Percentiles rank a stretch among this genome's conserved stretches.
These are phyloP conservation scores for Uncinocarpus reesii DNA, from an alignment of 2,329 filamentous ascomycete genomes.

Conservation along the genomic window DNA sequence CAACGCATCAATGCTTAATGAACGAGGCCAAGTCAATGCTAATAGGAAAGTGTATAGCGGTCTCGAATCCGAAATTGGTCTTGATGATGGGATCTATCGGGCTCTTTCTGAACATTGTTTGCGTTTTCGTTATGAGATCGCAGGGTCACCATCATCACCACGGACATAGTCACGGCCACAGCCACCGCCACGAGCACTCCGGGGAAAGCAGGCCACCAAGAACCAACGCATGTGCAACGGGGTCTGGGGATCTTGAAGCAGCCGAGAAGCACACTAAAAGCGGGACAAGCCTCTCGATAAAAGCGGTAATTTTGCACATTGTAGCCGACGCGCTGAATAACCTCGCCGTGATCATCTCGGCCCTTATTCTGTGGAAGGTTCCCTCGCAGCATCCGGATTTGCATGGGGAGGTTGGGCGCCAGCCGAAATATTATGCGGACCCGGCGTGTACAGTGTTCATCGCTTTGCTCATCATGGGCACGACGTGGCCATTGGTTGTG, in stretches of 20 bases:
- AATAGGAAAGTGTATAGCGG: constrained; percentile 33
- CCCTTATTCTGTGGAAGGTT: constrained; percentile 53
- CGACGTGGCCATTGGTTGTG: constrained; percentile 12
- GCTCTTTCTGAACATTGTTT: constrained; percentile 56
- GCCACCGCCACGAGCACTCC: neutral
- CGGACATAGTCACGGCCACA: neutral
- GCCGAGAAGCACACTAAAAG: neutral
- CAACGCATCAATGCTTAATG: constrained; percentile 15
- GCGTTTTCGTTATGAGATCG: constrained; percentile 56
- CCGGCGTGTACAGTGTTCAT: constrained; percentile 17
- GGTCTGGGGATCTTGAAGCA: neutral
- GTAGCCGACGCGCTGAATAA: constrained; percentile 67
- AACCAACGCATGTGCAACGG: neutral
- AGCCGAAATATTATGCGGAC: constrained; percentile 17
- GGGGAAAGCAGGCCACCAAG: neutral
- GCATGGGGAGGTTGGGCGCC: neutral
- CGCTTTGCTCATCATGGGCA: constrained; percentile 14
- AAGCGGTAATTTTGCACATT: constrained; percentile 54
- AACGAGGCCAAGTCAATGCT: neutral
- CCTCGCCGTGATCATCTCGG: constrained; percentile 60
- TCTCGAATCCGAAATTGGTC: constrained; percentile 56
- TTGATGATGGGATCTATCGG: constrained; percentile 61
- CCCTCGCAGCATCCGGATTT: constrained; percentile 4
- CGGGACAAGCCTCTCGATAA: constrained; percentile 13
- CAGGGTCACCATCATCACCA: constrained; percentile 18